A percentile compares a stretch with the other conserved stretches of the same genome.
Evolutionary conservation across 257 asterid species (phyloP).

Genomic region (Fraxinus cuspidata): DNA sequence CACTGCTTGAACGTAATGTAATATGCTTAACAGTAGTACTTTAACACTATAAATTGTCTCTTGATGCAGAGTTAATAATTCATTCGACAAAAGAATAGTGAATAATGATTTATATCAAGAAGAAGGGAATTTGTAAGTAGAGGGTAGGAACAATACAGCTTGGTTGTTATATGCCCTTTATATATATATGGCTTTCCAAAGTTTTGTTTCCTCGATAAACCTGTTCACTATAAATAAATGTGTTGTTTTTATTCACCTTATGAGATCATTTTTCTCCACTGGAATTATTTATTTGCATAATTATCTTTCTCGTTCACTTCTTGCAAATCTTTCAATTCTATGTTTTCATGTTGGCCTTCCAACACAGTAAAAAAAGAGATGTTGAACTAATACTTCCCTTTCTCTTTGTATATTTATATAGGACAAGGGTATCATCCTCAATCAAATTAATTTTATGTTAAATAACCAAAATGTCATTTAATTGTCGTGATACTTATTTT

Average conservation of each 20-base stretch:
- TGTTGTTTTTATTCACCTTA: background rate
- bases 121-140: background rate
- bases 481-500: no score
- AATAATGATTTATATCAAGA: background rate
- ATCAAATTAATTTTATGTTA: no score
- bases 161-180: background rate
- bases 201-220: background rate
- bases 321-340: no score
- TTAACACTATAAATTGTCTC: background rate
- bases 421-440: no score
- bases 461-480: no score
- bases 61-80: background rate
- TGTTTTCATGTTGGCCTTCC: no score
- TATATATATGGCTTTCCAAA: background rate
- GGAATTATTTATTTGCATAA: no score
- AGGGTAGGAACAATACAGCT: background rate
- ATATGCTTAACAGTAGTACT: background rate
- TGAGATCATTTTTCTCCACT: no score
- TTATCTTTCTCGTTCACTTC: no score
- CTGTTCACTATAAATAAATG: background rate
- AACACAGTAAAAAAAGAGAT: no score
- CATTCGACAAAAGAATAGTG: background rate
- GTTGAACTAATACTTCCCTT: no score
- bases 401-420: no score
- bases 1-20: background rate